These are phyloP conservation scores for Vigna trinervia DNA, from an alignment of 306 rosid species.

Conservation along the genomic window DNA sequence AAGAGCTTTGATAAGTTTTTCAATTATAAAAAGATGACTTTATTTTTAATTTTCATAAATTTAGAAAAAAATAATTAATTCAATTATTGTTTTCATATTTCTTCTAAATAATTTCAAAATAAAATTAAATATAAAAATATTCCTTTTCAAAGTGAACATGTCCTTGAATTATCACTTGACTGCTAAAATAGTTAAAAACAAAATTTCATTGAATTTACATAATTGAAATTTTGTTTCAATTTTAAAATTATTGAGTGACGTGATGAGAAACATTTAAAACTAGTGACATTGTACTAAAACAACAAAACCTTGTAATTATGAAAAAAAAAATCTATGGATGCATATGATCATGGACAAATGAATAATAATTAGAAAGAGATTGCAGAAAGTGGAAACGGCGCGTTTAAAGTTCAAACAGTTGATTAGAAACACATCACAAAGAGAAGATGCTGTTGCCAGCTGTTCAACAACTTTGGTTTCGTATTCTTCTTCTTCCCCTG, in stretches of 20 bases:
- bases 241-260: not conserved
- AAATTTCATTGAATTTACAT: too few species aligned
- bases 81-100: not conserved
- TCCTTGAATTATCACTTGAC: not conserved
- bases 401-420: slow-evolving; percentile 39
- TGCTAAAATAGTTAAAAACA: not conserved
- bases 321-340: not conserved
- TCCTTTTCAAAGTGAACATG: too few species aligned
- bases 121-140: not conserved
- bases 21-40: not conserved
- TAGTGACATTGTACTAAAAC: not conserved
- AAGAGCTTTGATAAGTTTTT: not conserved
- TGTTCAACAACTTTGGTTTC: slow-evolving; percentile 44
- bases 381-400: slow-evolving; percentile 26
- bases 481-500: not conserved
- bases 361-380: not conserved
- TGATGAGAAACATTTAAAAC: not conserved
- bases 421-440: not conserved
- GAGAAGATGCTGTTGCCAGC: slow-evolving; percentile 41
- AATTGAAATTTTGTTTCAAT: not conserved
- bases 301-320: not conserved
- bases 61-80: not conserved
- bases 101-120: not conserved
- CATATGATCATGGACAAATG: too few species aligned
- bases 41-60: not conserved